Conservation (phyloP, 2,329 filamentous ascomycete genomes). For the Chaetothyriales sp. region DNA sequence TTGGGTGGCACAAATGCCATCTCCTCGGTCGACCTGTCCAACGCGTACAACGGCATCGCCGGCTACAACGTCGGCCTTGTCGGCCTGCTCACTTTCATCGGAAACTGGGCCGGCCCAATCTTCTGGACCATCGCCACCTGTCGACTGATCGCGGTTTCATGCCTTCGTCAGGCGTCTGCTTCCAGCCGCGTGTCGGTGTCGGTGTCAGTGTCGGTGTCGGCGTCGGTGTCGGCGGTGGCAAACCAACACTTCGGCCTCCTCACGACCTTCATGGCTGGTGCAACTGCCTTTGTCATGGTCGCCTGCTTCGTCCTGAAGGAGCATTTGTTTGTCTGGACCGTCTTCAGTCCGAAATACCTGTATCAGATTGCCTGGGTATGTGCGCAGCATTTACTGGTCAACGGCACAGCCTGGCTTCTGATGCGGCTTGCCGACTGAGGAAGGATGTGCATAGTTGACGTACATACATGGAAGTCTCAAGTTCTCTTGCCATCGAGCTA, state of each 20-base stretch:
- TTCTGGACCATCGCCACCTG: conserved; percentile 63
- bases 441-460: neutral
- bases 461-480: neutral
- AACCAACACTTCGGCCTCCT: conserved; percentile 44
- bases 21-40: conserved; percentile 86
- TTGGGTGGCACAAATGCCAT: conserved; percentile 88
- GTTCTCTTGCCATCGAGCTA: too few species aligned
- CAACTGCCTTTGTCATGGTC: conserved; percentile 53
- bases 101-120: conserved; percentile 83
- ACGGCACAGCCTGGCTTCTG: conserved; percentile 33
- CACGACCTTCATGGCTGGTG: conserved; percentile 36
- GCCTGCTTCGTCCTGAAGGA: conserved; percentile 73
- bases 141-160: conserved; percentile 5
- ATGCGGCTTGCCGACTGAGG: neutral
- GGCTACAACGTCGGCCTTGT: conserved; percentile 71
- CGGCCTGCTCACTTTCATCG: conserved; percentile 67
- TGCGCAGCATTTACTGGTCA: conserved; percentile 64
- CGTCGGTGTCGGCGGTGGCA: neutral
- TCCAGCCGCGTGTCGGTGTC: neutral
- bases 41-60: conserved; percentile 81
- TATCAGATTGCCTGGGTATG: conserved; percentile 83
- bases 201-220: too few species aligned
- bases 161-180: neutral
- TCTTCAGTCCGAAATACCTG: conserved; percentile 92
- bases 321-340: conserved; percentile 96